A percentile compares a stretch with the other conserved stretches of the same genome.
Evolutionary conservation across 306 rosid species (phyloP).

Genomic region (Clitoria ternatea): DNA sequence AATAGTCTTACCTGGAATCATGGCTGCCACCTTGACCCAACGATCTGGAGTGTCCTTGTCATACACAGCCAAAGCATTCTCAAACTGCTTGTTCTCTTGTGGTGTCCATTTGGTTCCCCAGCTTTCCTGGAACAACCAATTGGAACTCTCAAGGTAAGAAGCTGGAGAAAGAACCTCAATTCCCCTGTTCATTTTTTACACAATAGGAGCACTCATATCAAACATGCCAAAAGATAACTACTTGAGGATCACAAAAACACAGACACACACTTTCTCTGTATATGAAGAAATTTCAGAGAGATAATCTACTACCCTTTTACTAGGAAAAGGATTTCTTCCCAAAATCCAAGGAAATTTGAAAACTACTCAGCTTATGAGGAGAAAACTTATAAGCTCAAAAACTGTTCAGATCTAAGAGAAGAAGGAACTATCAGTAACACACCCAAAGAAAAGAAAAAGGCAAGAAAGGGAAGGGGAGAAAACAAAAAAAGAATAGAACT

Average conservation of each 20-base stretch:
- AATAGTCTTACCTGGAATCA: constrained; percentile 69
- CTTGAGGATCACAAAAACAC: not conserved
- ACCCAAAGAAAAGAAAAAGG: not conserved
- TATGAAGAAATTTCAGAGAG: constrained; percentile 31
- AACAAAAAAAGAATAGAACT: not conserved
- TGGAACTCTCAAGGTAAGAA: constrained; percentile 48
- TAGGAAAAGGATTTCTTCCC: constrained; percentile 27
- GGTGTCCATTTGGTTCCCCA: constrained; percentile 59
- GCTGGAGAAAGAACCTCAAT: constrained; percentile 59
- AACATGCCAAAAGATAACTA: constrained; percentile 7
- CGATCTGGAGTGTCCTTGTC: constrained; percentile 71
- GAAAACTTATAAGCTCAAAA: constrained; percentile 38
- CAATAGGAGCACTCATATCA: constrained; percentile 2
- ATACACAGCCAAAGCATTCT: constrained; percentile 61
- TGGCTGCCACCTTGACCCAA: constrained; percentile 57
- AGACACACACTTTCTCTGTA: not conserved
- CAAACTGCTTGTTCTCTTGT: constrained; percentile 69
- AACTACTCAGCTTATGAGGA: constrained; percentile 27
- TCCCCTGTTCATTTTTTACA: constrained; percentile 42
- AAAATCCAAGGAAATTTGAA: constrained; percentile 37
- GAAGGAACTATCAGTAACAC: not conserved
- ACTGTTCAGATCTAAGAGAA: constrained; percentile 37
- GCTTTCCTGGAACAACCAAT: constrained; percentile 67
- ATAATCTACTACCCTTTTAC: constrained; percentile 44
- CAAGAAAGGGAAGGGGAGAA: not conserved